phyloP scores from a whole-genome alignment of 2,329 filamentous ascomycete species.

The Zymoseptoria ardabiliae region DNA sequence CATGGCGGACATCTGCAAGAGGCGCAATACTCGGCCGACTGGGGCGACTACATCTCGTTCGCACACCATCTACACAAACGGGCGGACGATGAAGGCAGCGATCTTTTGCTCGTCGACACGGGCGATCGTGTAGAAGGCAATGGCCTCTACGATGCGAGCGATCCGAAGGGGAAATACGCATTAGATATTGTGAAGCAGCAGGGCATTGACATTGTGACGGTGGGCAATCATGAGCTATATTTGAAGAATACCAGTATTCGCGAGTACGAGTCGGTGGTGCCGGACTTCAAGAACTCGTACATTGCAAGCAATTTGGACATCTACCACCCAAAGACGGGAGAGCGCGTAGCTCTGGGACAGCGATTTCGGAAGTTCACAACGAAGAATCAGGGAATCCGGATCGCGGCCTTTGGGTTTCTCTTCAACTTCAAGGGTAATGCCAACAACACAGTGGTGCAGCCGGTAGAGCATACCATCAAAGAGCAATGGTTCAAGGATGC shows the following conservation, averaged over 20 bases:
- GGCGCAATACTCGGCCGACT: conserved; percentile 88
- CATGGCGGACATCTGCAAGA: conserved; percentile 88
- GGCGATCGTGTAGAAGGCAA: conserved; percentile 92
- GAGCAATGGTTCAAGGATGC: conserved; percentile 85
- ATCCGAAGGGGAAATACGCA: conserved; percentile 79
- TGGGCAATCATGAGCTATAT: conserved; percentile 95
- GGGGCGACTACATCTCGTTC: conserved; percentile 97
- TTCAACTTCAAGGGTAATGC: conserved; percentile 89
- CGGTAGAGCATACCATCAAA: conserved; percentile 70
- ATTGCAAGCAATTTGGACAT: conserved; percentile 92
- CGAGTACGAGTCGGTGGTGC: conserved; percentile 74
- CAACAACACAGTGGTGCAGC: conserved; percentile 81
- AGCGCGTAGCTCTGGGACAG: conserved; percentile 67
- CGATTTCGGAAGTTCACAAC: conserved; percentile 86
- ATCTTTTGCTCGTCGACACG: conserved; percentile 90
- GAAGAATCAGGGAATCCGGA: conserved; percentile 74
- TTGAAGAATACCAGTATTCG: conserved; percentile 66
- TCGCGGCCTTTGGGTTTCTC: conserved; percentile 87
- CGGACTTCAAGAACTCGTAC: conserved; percentile 73
- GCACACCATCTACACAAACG: conserved; percentile 70
- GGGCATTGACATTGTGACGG: conserved; percentile 73
- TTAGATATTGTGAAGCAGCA: conserved; percentile 82
- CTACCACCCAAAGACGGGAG: conserved; percentile 61
- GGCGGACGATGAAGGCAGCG: conserved; percentile 70
- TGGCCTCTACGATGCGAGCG: conserved; percentile 83